phyloP scores from a whole-genome alignment of 1,284 basidiomycete species.

The Rhodotorula sp. region DNA sequence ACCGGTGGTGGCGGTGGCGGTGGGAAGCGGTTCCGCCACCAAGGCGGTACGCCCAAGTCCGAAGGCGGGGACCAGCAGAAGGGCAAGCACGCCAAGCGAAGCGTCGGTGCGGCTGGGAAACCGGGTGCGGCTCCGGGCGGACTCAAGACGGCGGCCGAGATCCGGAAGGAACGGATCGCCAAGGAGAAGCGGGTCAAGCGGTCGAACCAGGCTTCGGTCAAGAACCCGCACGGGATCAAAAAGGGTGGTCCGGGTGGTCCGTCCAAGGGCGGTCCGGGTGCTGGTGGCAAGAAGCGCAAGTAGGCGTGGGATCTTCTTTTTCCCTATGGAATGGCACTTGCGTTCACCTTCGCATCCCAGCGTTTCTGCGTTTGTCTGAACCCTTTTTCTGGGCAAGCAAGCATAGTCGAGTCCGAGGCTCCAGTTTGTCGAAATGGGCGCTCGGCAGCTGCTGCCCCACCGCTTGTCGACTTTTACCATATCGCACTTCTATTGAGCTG shows the following conservation, averaged over 20 bases:
- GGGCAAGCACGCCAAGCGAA: conserved; percentile 34
- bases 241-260: not conserved
- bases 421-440: no score
- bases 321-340: no score
- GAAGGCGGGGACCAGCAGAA: conserved; percentile 24
- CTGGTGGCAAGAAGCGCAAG: conserved; percentile 5
- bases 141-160: conserved; percentile 72
- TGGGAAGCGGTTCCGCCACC: conserved; percentile 40
- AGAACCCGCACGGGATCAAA: conserved; percentile 29
- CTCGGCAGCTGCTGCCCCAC: no score
- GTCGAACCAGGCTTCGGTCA: conserved; percentile 41
- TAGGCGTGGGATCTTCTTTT: not conserved
- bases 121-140: conserved; percentile 45
- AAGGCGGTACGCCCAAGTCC: conserved; percentile 30
- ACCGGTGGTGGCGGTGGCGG: conserved; percentile 4
- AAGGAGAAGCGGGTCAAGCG: conserved; percentile 43
- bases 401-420: no score
- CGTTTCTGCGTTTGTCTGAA: no score
- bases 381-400: no score
- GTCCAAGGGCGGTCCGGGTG: conserved; percentile 11
- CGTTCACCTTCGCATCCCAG: no score
- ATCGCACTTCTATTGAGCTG: no score
- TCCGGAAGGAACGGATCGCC: conserved; percentile 67
- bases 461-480: no score
- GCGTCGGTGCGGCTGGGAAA: conserved; percentile 39